Base-by-base conservation (phyloP, 2,329 filamentous ascomycete genomes). In the Torrubiella hemipterigena region DNA sequence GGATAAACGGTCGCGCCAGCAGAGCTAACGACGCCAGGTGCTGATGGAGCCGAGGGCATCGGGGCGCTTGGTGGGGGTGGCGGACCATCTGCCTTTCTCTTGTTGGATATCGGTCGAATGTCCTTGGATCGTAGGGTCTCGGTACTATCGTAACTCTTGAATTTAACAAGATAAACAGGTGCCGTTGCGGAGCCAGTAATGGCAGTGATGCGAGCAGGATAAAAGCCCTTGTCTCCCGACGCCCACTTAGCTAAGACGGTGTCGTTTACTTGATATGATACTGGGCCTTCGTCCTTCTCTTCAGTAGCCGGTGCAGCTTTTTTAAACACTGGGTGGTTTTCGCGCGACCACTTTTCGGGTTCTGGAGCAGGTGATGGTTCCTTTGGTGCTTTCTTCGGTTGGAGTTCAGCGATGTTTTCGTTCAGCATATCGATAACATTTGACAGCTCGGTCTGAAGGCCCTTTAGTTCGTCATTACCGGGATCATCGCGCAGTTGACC, bases 141-240 rank as follows among this genome's bases (percentile, higher is more conserved):
- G 27, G 80, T 84, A 15, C 72, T 85, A 40, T 79, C 74, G 59
- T 96, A 96, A 47, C 76, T 83, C 59, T 93, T 89, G 67, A 96
- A 98, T 45, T 82, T 91, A 55, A 98, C 87, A 29, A 84, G 81
- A 54, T 95, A 98, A 40, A 95, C 83, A 21, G 87, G 89, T 31
- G 84, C 82, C 26, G 77, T 81, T n/a, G 80, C 78, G 7, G 86
- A 94, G 36, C 91, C 91, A 15, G 89, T 95, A 46, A 95, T 87
- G 31, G 82, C 87, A 31, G 85, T 89, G 55, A 98, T 93, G 47
- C 84, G 79, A 25, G 87, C 91, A 27, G 85, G 80, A 59, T 96
- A 96, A 59, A 87, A 95, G 16, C 73, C 72, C 49, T 82, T 85
- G 56, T 98, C 91, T 33, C 85, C 86, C 8, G 84, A 81, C 28